These are phyloP conservation scores for Starmerella bombi DNA, from an alignment of 805 yeast species.

Conservation along the genomic window DNA sequence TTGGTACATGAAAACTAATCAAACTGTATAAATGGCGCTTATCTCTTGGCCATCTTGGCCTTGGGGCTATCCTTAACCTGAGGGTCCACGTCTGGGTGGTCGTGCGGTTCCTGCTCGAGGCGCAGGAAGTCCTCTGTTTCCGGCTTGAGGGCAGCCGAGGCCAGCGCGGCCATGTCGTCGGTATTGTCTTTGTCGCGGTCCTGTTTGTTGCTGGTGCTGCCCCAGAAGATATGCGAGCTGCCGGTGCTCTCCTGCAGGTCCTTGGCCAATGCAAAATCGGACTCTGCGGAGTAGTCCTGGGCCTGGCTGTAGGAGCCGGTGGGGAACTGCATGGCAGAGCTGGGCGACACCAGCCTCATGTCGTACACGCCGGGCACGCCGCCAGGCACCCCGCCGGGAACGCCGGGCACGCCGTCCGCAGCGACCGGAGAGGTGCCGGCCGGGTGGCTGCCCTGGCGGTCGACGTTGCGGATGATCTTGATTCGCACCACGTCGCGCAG, in stretches of 20 bases:
- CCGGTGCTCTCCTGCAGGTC: background rate
- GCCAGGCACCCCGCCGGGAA: background rate
- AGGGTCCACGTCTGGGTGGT: background rate
- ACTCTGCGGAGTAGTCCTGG: conserved; percentile 1
- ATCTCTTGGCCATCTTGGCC: background rate
- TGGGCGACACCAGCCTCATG: background rate
- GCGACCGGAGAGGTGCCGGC: background rate
- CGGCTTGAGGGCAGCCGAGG: conserved; percentile 4
- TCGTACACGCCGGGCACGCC: background rate
- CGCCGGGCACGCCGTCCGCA: background rate
- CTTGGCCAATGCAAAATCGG: conserved; percentile 7
- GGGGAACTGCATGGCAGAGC: background rate
- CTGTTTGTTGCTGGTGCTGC: background rate
- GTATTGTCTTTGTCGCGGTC: background rate
- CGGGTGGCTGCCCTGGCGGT: background rate
- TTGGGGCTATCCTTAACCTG: background rate
- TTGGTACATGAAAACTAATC: too few relatives aligned
- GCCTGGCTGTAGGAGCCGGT: background rate
- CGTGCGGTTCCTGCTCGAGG: background rate
- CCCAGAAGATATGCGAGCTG: background rate
- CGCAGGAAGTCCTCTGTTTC: background rate
- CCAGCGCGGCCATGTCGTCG: conserved; percentile 2
- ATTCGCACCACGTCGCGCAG: conserved; percentile 10
- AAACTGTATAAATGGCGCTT: too few relatives aligned
- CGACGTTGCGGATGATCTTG: conserved; percentile 10